A percentile compares a stretch with the other conserved stretches of the same genome.
Evolutionary conservation across 2,329 filamentous ascomycete genomes (phyloP).

Genomic region (Xylaria sp.): DNA sequence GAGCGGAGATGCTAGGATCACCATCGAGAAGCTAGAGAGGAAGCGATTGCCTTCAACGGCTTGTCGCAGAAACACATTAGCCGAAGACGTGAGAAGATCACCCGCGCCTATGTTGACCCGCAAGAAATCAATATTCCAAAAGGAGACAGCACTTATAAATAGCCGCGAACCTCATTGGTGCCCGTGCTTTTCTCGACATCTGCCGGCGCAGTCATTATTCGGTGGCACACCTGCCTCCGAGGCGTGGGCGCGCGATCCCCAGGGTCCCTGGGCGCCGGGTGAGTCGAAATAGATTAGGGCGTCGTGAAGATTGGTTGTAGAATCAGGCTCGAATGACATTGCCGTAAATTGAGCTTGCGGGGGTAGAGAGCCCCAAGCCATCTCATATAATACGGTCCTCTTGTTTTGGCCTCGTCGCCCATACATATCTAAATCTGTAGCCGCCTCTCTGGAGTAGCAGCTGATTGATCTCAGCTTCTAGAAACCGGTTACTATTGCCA

Average conservation of each 20-base stretch:
- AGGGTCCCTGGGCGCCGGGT: conserved; percentile 13
- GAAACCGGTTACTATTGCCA: not conserved
- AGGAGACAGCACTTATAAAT: conserved; percentile 13
- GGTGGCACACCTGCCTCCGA: conserved; percentile 20
- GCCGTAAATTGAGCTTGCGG: conserved; percentile 33
- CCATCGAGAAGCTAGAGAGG: not conserved
- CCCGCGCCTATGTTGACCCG: conserved; percentile 4
- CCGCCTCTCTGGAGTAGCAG: conserved; percentile 3
- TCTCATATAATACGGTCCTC: too few relatives aligned
- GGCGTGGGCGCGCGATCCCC: not conserved
- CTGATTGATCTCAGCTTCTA: not conserved
- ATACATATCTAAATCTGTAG: conserved; percentile 19
- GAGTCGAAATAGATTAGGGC: conserved; percentile 34
- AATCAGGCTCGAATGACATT: conserved; percentile 35
- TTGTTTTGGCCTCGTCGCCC: not conserved
- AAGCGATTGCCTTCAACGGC: conserved; percentile 3
- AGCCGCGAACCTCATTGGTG: conserved; percentile 25
- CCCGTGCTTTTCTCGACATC: conserved; percentile 7
- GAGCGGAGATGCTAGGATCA: not conserved
- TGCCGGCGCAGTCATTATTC: conserved; percentile 11
- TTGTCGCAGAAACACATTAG: conserved; percentile 26
- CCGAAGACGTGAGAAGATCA: conserved; percentile 23
- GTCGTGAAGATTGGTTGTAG: conserved; percentile 26
- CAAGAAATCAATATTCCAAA: not conserved
- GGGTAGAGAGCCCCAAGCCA: conserved; percentile 8